phyloP scores from a whole-genome alignment of 768 basidiomycete genomes.

The Rhizopogon salebrosus region DNA sequence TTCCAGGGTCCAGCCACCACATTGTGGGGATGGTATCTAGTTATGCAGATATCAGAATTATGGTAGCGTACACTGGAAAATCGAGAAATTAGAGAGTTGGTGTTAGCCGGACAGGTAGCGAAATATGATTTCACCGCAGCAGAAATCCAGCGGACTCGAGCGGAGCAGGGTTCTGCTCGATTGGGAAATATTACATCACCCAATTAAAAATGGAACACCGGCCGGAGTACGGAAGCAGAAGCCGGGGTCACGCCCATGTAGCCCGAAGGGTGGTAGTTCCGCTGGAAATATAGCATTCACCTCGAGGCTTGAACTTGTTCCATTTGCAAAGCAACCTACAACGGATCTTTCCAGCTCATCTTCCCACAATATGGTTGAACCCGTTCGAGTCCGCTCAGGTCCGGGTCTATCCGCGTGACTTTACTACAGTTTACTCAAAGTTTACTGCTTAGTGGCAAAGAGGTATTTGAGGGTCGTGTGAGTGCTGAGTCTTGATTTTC shows the following conservation, averaged over 20 bases:
- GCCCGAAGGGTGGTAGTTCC: background rate
- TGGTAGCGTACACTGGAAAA: background rate
- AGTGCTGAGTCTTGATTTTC: constrained; percentile 4
- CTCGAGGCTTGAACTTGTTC: background rate
- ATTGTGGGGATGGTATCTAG: constrained; percentile 32
- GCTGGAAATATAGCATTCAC: background rate
- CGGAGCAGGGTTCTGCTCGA: background rate
- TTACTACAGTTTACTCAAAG: too few species aligned
- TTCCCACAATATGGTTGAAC: constrained; percentile 3
- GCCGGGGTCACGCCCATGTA: background rate
- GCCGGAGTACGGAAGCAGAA: background rate
- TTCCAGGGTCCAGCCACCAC: constrained; percentile 89
- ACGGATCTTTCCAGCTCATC: background rate
- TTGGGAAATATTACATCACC: background rate
- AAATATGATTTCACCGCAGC: background rate
- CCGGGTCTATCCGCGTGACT: constrained; percentile 14
- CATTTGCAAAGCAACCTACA: background rate
- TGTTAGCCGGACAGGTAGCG: background rate
- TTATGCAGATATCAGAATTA: background rate
- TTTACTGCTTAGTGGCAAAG: background rate
- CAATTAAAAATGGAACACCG: background rate
- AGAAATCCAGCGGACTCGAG: background rate
- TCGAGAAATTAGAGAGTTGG: background rate
- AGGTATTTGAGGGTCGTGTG: constrained; percentile 8
- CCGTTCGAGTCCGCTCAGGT: constrained; percentile 10